Conservation (phyloP, 2,329 filamentous ascomycete genomes). For the Cladophialophora immunda region DNA sequence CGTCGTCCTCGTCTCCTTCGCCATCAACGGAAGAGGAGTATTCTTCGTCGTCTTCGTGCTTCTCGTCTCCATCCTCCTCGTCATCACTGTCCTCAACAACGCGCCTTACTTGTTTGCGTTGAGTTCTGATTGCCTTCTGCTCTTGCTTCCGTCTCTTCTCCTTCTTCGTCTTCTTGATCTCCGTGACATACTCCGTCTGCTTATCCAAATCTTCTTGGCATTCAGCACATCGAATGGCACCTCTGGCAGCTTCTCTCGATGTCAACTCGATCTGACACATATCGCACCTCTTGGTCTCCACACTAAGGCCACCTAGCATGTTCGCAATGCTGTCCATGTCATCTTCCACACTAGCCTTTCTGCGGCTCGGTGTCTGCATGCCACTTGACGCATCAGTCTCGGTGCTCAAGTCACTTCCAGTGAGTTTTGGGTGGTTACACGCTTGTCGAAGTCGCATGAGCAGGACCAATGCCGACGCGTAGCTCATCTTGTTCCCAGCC, state of each 20-base stretch:
- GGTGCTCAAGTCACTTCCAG: slow-evolving; percentile 83
- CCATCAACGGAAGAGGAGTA: slow-evolving; percentile 43
- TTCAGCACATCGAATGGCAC: slow-evolving; percentile 71
- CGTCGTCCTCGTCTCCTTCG: slow-evolving; percentile 48
- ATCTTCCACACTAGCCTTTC: slow-evolving; percentile 61
- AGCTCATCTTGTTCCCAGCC: slow-evolving; percentile 79
- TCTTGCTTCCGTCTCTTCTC: slow-evolving; percentile 48
- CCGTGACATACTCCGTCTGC: slow-evolving; percentile 53
- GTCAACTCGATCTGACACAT: slow-evolving; percentile 78
- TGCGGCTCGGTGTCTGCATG: slow-evolving; percentile 54
- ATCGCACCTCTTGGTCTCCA: slow-evolving; percentile 80
- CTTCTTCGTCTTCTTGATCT: slow-evolving; percentile 60
- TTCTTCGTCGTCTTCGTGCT: slow-evolving; percentile 59
- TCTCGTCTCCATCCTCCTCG: slow-evolving; percentile 79
- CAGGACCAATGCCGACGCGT: slow-evolving; percentile 91
- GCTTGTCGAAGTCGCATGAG: slow-evolving; percentile 90
- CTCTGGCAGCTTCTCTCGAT: slow-evolving; percentile 61
- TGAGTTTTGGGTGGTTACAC: slow-evolving; percentile 91
- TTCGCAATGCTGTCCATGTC: slow-evolving; percentile 86
- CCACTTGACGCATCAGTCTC: slow-evolving; percentile 82
- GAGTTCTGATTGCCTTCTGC: slow-evolving; percentile 63
- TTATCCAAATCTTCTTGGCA: slow-evolving; percentile 79
- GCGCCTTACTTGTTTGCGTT: slow-evolving; percentile 45
- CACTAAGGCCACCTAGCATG: slow-evolving; percentile 83
- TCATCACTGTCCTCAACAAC: slow-evolving; percentile 64